These are phyloP conservation scores for Tarenaya hassleriana DNA, from an alignment of 345 rosid species.

Conservation along the genomic window DNA sequence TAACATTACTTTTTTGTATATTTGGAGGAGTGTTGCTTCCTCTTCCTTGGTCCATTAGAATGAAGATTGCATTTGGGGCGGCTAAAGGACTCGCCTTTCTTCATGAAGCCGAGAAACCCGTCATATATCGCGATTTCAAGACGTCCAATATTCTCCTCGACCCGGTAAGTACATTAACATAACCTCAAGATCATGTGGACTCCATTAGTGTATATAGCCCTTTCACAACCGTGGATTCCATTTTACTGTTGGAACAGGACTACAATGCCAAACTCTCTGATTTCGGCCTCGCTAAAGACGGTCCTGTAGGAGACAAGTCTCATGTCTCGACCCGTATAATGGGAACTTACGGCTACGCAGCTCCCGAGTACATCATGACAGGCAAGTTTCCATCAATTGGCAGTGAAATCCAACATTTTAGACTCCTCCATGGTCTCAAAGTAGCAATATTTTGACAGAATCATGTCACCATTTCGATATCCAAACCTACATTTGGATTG, in stretches of 20 bases:
- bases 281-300: slow-evolving; percentile 95
- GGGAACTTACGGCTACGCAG: slow-evolving; percentile 99
- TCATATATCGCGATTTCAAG: slow-evolving; percentile 93
- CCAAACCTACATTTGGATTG: no score
- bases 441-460: no score
- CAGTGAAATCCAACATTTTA: no score
- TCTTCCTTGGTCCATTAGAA: slow-evolving; percentile 76
- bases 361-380: slow-evolving; percentile 96
- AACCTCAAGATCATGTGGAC: slow-evolving; percentile 6
- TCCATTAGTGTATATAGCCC: not conserved
- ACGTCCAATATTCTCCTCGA: slow-evolving; percentile 90
- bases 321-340: slow-evolving; percentile 97
- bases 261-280: slow-evolving; percentile 92
- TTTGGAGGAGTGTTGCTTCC: slow-evolving; percentile 82
- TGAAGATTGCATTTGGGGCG: slow-evolving; percentile 93
- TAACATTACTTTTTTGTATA: slow-evolving; percentile 1
- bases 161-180: slow-evolving; percentile 42
- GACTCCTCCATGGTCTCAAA: no score
- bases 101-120: slow-evolving; percentile 92
- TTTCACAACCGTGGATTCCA: slow-evolving; percentile 15
- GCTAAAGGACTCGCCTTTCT: slow-evolving; percentile 97
- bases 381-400: no score
- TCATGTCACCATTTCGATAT: no score
- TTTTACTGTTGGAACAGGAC: slow-evolving; percentile 44
- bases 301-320: slow-evolving; percentile 94